Evolutionary conservation across 345 rosid genomes (phyloP), one percentile per base, ranked within the genome.

Genomic region (Eutrema heterophyllum): DNA sequence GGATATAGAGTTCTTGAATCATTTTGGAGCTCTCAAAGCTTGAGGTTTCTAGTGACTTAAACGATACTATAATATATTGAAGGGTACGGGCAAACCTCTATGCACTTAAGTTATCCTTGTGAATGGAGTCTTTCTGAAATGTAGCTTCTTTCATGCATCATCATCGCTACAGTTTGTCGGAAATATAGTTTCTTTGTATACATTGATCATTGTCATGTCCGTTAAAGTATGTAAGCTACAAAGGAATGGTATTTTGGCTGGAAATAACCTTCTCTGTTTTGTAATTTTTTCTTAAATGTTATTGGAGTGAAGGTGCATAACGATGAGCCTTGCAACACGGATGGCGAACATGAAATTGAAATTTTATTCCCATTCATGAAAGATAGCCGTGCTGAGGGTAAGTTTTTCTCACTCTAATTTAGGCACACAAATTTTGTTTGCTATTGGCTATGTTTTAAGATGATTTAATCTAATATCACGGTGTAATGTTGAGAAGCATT

Each of bases 321-420:
- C 45, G 92, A 84, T 53, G 93, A 86, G 59, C 80, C 86, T 35
- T 82, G 84, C 80, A 78, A 53, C 9, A 72, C 83, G 44, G 90
- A 88, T 40, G 86, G 81, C 61, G 73, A 75, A 65, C 97, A 88
- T 81, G 92, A 91, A 74, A 76, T 94, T 53, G 96, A 89, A 79
- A 77, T 91, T 72, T 88, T 88, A 74, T 82, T 78, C 36, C 96
- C 98, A 53, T 84, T 89, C 77, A 80, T 79, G 85, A 87, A 86
- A 79, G 89, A 85, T 74, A 33, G 64, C n/a, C 78, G 52, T 44
- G 72, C 53, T 24, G 89, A 85, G 69, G 92, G 93, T 94, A 67
- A 52, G 80, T 21, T 78, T 63, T 67, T 56, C 38, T 55, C 33
- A 32, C 62, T 63, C 58, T 53, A 50, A 6, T 8, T 15, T 27